These are phyloP conservation scores for Stephanodiscus triporus DNA, from an alignment of 108 stramenopile species.

Conservation along the genomic window DNA sequence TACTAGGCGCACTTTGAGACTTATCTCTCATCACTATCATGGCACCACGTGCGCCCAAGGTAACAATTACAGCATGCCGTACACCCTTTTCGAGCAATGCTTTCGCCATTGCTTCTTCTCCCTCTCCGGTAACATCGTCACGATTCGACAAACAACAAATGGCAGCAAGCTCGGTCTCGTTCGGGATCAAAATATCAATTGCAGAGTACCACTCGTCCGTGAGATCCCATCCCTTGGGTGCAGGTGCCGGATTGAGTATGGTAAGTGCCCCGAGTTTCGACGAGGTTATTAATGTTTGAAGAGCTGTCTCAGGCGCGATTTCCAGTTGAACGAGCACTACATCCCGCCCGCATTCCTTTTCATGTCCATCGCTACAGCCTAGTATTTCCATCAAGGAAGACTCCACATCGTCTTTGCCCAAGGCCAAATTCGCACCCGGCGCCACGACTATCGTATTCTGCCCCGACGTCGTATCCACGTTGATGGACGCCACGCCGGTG, in stretches of 20 bases:
- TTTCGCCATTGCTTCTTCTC: slow-evolving; percentile 65
- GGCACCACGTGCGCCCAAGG: slow-evolving; percentile 80
- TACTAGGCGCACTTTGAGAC: background rate
- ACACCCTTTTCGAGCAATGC: slow-evolving; percentile 66
- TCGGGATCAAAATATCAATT: slow-evolving; percentile 81
- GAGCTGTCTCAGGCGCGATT: slow-evolving; percentile 66
- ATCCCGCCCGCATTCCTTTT: slow-evolving; percentile 22
- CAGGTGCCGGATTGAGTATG: slow-evolving; percentile 66
- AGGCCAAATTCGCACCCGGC: slow-evolving; percentile 78
- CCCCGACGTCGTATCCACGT: slow-evolving; percentile 71
- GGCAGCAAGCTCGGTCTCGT: slow-evolving; percentile 75
- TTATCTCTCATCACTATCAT: slow-evolving; percentile 67
- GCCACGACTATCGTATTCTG: slow-evolving; percentile 85
- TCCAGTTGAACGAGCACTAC: slow-evolving; percentile 84
- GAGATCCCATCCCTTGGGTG: slow-evolving; percentile 47
- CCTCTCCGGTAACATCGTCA: slow-evolving; percentile 38
- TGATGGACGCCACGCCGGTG: slow-evolving; percentile 80
- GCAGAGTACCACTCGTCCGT: slow-evolving; percentile 62
- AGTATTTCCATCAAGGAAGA: slow-evolving; percentile 20
- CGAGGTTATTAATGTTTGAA: slow-evolving; percentile 69
- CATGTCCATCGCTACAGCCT: slow-evolving; percentile 4
- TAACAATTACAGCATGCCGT: slow-evolving; percentile 73
- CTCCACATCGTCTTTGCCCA: slow-evolving; percentile 69
- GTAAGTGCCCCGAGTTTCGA: slow-evolving; percentile 52
- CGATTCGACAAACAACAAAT: slow-evolving; percentile 35